Percentiles rank a stretch among this genome's conserved stretches.
phyloP scores from a whole-genome alignment of 805 yeast species.

The Lachancea kluyveri region DNA sequence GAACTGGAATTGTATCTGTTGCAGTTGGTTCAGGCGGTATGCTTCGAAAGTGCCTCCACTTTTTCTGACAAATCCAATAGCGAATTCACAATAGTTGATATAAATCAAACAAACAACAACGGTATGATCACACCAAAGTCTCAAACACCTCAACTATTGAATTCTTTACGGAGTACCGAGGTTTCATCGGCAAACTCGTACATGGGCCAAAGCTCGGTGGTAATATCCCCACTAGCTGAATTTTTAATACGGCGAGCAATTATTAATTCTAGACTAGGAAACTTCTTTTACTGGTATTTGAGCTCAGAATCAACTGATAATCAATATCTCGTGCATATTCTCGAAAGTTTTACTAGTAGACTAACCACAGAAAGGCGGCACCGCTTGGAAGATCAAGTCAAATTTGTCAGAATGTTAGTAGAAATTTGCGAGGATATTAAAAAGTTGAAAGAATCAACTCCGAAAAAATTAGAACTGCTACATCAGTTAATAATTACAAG shows the following conservation, averaged over 20 bases:
- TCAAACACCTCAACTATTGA: constrained; percentile 6
- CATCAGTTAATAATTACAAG: constrained; percentile 38
- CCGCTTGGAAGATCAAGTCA: constrained; percentile 52
- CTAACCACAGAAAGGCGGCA: constrained; percentile 19
- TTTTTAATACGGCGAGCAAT: constrained; percentile 71
- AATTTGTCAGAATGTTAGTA: constrained; percentile 60
- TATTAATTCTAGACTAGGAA: constrained; percentile 62
- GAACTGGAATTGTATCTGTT: constrained; percentile 77
- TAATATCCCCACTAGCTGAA: constrained; percentile 58
- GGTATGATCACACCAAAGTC: constrained; percentile 16
- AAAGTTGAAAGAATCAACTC: constrained; percentile 65
- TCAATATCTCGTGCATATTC: constrained; percentile 41
- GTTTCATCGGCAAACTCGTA: constrained; percentile 9
- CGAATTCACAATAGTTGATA: constrained; percentile 36
- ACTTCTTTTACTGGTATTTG: constrained; percentile 85
- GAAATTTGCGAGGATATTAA: constrained; percentile 61
- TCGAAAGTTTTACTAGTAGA: constrained; percentile 39
- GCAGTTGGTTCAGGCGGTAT: constrained; percentile 87
- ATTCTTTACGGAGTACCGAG: constrained; percentile 10
- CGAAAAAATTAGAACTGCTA: constrained; percentile 65
- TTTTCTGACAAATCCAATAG: constrained; percentile 26
- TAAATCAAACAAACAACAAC: constrained; percentile 20
- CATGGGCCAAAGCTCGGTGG: constrained; percentile 19
- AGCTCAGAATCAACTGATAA: constrained; percentile 80
- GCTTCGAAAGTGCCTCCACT: constrained; percentile 51